Conservation (phyloP, 345 rosid species). For the Acer yangbiense region DNA sequence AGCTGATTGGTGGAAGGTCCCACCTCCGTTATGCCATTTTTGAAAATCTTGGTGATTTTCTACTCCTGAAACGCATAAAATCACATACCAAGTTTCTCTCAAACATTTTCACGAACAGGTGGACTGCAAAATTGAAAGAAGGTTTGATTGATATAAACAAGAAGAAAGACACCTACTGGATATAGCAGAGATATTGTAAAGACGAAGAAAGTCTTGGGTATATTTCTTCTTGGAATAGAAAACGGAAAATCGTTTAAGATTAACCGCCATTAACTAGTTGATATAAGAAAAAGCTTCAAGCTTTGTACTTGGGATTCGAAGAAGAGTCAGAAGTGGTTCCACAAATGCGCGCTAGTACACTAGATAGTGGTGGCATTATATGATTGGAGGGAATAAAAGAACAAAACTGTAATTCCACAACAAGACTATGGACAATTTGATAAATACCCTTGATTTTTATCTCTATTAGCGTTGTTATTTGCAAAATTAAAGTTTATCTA, state of each 20-base stretch:
- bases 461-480: too few species aligned
- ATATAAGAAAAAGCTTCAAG: neutral
- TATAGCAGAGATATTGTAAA: neutral
- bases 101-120: slow-evolving; percentile 16
- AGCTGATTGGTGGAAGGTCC: slow-evolving; percentile 60
- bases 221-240: neutral
- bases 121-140: neutral
- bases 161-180: neutral
- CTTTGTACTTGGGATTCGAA: too few species aligned
- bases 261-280: slow-evolving; percentile 2
- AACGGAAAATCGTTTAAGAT: slow-evolving; percentile 5
- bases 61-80: slow-evolving; percentile 23
- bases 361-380: neutral
- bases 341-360: too few species aligned
- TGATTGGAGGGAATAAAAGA: neutral
- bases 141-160: neutral
- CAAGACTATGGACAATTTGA: neutral
- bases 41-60: slow-evolving; percentile 40
- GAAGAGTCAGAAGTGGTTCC: neutral
- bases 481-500: too few species aligned
- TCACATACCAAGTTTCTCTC: neutral
- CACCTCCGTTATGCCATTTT: slow-evolving; percentile 72
- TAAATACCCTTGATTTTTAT: too few species aligned
- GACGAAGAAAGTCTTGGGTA: neutral
- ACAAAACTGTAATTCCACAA: neutral